Evolutionary conservation across 768 basidiomycete species (phyloP).

Genomic region (Boletus reticulatus): DNA sequence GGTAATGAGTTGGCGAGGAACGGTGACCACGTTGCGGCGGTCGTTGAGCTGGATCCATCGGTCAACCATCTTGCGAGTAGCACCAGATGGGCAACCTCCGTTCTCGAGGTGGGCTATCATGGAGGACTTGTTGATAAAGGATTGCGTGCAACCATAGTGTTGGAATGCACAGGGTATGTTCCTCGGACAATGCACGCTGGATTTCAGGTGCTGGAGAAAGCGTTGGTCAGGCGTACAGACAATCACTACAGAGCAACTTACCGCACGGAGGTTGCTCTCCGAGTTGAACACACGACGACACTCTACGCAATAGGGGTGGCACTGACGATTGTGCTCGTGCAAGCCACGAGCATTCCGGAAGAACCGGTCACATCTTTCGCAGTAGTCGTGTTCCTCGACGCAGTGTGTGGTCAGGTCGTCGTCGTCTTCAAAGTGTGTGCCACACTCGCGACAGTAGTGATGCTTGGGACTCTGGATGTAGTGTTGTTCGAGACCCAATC

Average conservation of each 20-base stretch:
- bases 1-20: slow-evolving; percentile 51
- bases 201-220: slow-evolving; percentile 47
- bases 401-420: slow-evolving; percentile 42
- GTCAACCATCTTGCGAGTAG: slow-evolving; percentile 37
- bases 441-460: slow-evolving; percentile 52
- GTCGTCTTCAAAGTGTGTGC: slow-evolving; percentile 37
- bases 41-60: slow-evolving; percentile 43
- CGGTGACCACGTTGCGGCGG: slow-evolving; percentile 48
- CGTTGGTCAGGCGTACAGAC: background rate
- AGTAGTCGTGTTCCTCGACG: slow-evolving; percentile 40
- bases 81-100: slow-evolving; percentile 53
- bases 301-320: slow-evolving; percentile 40
- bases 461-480: slow-evolving; percentile 49
- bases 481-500: slow-evolving; percentile 44
- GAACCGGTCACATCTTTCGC: slow-evolving; percentile 39
- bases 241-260: background rate
- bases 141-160: slow-evolving; percentile 38
- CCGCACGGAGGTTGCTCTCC: slow-evolving; percentile 15
- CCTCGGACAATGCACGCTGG: slow-evolving; percentile 45
- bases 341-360: slow-evolving; percentile 41
- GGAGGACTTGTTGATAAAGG: slow-evolving; percentile 53
- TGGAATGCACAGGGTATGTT: slow-evolving; percentile 37
- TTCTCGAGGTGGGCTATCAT: slow-evolving; percentile 63
- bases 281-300: slow-evolving; percentile 45
- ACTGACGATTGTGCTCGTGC: slow-evolving; percentile 48